phyloP scores from a whole-genome alignment of 2,329 filamentous ascomycete species.

The Sarocladiaceae sp. region DNA sequence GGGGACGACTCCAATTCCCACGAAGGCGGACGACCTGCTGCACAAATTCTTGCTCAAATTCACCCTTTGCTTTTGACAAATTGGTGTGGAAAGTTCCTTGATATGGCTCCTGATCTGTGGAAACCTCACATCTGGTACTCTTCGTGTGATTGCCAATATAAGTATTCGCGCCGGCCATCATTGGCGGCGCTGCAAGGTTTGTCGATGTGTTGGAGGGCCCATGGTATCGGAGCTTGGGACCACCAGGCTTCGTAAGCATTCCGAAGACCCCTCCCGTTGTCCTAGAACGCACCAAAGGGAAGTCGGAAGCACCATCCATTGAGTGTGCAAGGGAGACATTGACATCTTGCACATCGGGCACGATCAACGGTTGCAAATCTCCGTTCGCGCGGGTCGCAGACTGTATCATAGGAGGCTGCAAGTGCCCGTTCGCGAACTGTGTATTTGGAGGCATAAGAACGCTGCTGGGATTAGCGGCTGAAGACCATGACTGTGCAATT shows the following conservation, averaged over 20 bases:
- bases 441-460: no score
- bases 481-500: background rate
- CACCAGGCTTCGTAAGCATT: background rate
- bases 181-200: constrained; percentile 22
- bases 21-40: background rate
- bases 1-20: background rate
- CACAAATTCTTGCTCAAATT: constrained; percentile 19
- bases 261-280: constrained; percentile 5
- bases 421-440: no score
- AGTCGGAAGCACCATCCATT: constrained; percentile 7
- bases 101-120: background rate
- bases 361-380: no score
- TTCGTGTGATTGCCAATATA: constrained; percentile 25
- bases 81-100: constrained; percentile 2
- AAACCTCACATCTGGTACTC: background rate
- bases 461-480: constrained; percentile 12
- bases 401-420: no score
- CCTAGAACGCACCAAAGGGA: constrained; percentile 1
- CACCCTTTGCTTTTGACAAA: constrained; percentile 14
- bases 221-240: constrained; percentile 5
- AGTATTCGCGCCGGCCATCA: constrained; percentile 31
- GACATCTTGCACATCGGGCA: constrained; percentile 15
- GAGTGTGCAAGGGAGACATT: constrained; percentile 4
- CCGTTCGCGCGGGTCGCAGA: no score
- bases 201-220: background rate